Conservation (phyloP, 2,329 filamentous ascomycete genomes). For the Mariannaea sp. region DNA sequence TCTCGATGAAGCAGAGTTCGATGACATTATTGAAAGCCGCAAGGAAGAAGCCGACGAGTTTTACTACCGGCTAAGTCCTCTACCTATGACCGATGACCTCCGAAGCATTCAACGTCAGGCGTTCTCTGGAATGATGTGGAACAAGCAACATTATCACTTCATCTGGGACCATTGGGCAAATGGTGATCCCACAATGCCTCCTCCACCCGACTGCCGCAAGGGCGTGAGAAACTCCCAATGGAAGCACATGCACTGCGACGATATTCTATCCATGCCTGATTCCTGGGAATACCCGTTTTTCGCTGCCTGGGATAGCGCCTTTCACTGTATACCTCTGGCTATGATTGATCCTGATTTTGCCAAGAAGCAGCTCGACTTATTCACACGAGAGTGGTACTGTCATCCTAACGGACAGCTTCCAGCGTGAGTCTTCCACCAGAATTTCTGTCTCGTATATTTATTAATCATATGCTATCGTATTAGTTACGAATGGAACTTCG, state of each 20-base stretch:
- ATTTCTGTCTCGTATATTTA: too few relatives aligned
- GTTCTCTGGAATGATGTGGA: conserved; percentile 97
- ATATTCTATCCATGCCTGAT: conserved; percentile 96
- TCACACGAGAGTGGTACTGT: conserved; percentile 98
- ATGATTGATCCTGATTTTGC: conserved; percentile 99
- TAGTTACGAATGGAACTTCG: conserved; percentile 92
- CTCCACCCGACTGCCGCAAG: conserved; percentile 81
- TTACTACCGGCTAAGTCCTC: conserved; percentile 88
- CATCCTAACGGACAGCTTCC: conserved; percentile 95
- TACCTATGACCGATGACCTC: conserved; percentile 91
- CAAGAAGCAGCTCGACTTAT: conserved; percentile 95
- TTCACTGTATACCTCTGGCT: conserved; percentile 92
- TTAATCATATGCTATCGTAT: conserved; percentile 27
- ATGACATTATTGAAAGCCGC: conserved; percentile 85
- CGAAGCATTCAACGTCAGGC: conserved; percentile 95
- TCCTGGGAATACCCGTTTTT: conserved; percentile 99
- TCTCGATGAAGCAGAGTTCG: conserved; percentile 90
- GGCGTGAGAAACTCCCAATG: conserved; percentile 84
- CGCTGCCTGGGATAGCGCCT: conserved; percentile 95
- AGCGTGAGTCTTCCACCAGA: conserved; percentile 60
- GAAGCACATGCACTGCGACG: conserved; percentile 94
- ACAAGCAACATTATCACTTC: conserved; percentile 95
- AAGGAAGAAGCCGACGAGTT: conserved; percentile 94
- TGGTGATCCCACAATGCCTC: conserved; percentile 85
- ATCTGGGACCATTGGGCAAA: conserved; percentile 98